Percentiles rank a stretch among this genome's conserved stretches.
phyloP scores from a whole-genome alignment of 2,329 filamentous ascomycete genomes.

The Venturia asperata region DNA sequence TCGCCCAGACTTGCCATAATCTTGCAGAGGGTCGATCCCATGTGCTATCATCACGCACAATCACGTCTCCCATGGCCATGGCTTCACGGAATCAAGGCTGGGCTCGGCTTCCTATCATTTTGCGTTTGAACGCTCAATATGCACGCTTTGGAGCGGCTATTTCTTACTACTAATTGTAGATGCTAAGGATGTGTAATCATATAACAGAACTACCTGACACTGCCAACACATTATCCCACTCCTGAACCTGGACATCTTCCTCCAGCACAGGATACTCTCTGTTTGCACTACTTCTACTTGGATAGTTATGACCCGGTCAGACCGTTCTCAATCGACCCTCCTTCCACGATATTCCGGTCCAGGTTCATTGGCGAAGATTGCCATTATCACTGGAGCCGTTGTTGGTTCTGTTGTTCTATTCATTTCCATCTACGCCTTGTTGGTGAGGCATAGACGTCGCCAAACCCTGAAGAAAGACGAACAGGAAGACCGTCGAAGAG shows the following conservation, averaged over 20 bases:
- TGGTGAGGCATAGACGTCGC: not conserved
- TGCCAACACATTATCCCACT: not conserved
- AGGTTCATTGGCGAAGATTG: not conserved
- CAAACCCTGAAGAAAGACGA: not conserved
- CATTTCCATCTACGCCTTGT: not conserved
- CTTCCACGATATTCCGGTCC: not conserved
- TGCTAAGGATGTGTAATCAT: not conserved
- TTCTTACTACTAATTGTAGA: not conserved
- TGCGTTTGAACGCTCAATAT: not conserved
- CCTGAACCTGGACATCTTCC: not conserved
- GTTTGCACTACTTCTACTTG: not conserved
- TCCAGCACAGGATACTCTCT: not conserved
- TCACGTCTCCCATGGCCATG: not conserved
- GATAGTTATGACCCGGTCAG: not conserved
- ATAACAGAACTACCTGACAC: not conserved
- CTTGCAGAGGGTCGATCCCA: not conserved
- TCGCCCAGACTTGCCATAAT: too few species aligned
- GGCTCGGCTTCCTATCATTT: not conserved
- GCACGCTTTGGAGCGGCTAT: not conserved
- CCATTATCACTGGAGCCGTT: not conserved
- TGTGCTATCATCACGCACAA: not conserved
- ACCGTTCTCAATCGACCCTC: not conserved
- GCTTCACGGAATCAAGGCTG: not conserved
- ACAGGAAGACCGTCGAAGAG: not conserved
- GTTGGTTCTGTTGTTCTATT: not conserved